These are phyloP conservation scores for Allomyces arbusculus DNA, from an alignment of 192 early-diverging fungal species.

Conservation along the genomic window DNA sequence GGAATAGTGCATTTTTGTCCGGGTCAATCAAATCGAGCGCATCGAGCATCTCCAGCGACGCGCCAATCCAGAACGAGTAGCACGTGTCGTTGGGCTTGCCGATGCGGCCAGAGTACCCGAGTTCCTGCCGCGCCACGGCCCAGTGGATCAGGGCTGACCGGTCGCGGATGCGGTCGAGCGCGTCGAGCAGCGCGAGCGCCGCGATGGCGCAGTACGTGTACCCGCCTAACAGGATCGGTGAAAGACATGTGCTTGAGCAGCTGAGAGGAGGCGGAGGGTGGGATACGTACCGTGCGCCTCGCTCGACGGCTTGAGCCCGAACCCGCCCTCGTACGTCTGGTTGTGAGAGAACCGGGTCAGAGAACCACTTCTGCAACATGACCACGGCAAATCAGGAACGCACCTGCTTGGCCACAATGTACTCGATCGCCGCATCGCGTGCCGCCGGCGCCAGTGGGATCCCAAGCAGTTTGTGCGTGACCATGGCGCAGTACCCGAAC, in stretches of 20 bases:
- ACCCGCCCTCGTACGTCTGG: conserved; percentile 49
- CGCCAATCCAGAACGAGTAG: conserved; percentile 97
- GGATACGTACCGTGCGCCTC: conserved; percentile 56
- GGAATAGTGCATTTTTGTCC: conserved; percentile 27
- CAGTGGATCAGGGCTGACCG: conserved; percentile 29
- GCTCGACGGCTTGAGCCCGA: conserved; percentile 50
- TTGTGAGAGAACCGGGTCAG: conserved; percentile 2
- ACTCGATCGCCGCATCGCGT: conserved; percentile 32
- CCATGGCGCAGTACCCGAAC: conserved; percentile 79
- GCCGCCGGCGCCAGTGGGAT: conserved; percentile 72
- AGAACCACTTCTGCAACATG: background rate
- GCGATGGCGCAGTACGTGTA: conserved; percentile 76
- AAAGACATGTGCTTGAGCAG: background rate
- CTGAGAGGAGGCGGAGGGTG: too few relatives aligned
- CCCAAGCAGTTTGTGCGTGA: conserved; percentile 50
- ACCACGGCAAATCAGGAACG: background rate
- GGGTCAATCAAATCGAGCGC: conserved; percentile 36
- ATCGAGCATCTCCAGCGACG: conserved; percentile 38
- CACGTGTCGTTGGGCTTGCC: conserved; percentile 83
- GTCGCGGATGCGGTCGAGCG: conserved; percentile 11
- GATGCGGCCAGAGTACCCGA: conserved; percentile 75
- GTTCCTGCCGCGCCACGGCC: conserved; percentile 54
- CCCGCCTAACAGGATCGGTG: conserved; percentile 29
- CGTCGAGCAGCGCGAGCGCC: conserved; percentile 49
- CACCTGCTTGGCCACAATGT: conserved; percentile 36